These are phyloP conservation scores for Microbotryomycetes sp. DNA, from an alignment of 1,284 basidiomycete species.

Conservation along the genomic window DNA sequence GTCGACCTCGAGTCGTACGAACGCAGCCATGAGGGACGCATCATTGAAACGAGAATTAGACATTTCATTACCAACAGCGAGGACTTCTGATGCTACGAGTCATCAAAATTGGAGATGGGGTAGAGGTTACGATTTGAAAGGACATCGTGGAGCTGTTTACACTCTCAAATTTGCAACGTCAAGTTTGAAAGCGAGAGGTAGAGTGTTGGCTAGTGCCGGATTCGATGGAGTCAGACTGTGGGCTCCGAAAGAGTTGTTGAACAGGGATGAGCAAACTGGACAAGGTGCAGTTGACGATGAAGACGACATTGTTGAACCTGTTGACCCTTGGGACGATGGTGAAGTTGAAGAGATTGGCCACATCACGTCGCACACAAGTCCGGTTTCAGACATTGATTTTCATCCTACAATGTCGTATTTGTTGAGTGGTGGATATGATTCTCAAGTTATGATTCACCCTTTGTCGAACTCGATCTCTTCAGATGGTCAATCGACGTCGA, in stretches of 20 bases:
- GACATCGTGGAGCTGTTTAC: constrained; percentile 11
- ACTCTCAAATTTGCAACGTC: neutral
- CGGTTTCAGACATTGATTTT: constrained; percentile 12
- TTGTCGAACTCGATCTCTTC: neutral
- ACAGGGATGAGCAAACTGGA: neutral
- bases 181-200: neutral
- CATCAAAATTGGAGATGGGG: constrained; percentile 13
- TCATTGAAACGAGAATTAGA: constrained; percentile 10
- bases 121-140: constrained; percentile 14
- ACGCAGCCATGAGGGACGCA: constrained; percentile 2
- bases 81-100: neutral
- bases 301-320: neutral
- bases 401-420: neutral
- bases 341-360: constrained; percentile 13
- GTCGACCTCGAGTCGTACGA: neutral
- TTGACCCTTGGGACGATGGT: constrained; percentile 12
- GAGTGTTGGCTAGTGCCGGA: constrained; percentile 1
- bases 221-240: constrained; percentile 9
- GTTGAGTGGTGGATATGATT: constrained; percentile 15
- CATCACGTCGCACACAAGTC: constrained; percentile 8
- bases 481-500: neutral
- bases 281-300: neutral
- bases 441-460: constrained; percentile 2
- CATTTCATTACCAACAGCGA: constrained; percentile 2
- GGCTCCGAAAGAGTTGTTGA: constrained; percentile 1